Evolutionary conservation across 1,284 basidiomycete genomes (phyloP), one percentile per base, ranked within the genome.

Genomic region (Chalciporus piperatoides): DNA sequence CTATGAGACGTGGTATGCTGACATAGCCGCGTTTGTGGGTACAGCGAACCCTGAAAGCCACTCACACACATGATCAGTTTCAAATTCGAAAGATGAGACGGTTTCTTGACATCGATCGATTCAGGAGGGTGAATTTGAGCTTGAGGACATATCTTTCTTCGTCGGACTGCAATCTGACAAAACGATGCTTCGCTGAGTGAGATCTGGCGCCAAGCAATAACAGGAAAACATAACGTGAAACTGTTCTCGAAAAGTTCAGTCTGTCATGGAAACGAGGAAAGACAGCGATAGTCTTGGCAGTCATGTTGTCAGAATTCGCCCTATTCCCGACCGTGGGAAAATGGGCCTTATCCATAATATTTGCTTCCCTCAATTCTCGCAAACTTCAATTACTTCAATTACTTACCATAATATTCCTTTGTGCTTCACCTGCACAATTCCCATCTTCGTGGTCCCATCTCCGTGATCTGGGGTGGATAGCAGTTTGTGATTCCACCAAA

Each of bases 161-260:
- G 30, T 32, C 30, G 30, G 30, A 32, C 11, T 30, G 11, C 28
- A 30, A 30, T 14, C 28, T 32, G 6, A 32, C 30, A 32, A 6
- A 12, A 12, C 28, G 23, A 32, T n/a, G 19, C 28, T 5, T 57
- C 45, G 42, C 43, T 44, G 50, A 54, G 39, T 25, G 24, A 4
- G 27, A 59, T 48, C 55, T n/a, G 53, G 14, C 9, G 27, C 28
- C 17, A n/a, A 17, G n/a, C 21, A 30, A 23, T 30, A 9, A n/a
- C n/a, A 33, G 17, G 21, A 21, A 4, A 21, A 17, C 23, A 4
- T 23, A 35, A 19, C 23, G 30, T 33, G 14, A 17, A 41, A 42
- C 12, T 6, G 1, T 25, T 25, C 25, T 25, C 9, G 25, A 25
- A 23, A 30, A 1, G 28, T 30, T 30, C 12, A 30, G 11, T 2